These are phyloP conservation scores for Fusarium subtropicale DNA, from an alignment of 2,329 filamentous ascomycete genomes.

Conservation along the genomic window DNA sequence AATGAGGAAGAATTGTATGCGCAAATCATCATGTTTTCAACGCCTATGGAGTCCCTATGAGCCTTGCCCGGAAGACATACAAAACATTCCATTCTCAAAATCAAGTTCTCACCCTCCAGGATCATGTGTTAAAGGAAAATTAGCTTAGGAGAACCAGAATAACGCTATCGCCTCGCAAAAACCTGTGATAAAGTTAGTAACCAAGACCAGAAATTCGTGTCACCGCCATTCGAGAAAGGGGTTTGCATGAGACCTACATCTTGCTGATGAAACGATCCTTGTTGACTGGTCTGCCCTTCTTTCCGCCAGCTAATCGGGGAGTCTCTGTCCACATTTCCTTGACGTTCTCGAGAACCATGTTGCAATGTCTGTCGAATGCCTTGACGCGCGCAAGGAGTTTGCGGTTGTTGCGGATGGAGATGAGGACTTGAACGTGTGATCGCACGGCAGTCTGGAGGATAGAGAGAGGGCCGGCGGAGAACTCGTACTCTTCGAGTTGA, in stretches of 20 bases:
- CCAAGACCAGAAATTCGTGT: not conserved
- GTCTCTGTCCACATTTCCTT: conserved; percentile 99
- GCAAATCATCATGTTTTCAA: conserved; percentile 51
- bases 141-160: conserved; percentile 87
- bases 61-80: conserved; percentile 49
- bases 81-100: conserved; percentile 45
- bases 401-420: conserved; percentile 97
- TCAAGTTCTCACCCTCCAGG: conserved; percentile 37
- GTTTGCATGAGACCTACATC: conserved; percentile 70
- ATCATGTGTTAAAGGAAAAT: conserved; percentile 34
- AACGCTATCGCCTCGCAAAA: conserved; percentile 87
- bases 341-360: conserved; percentile 97
- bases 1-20: conserved; percentile 25
- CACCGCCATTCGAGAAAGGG: conserved; percentile 24
- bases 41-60: conserved; percentile 54
- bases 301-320: conserved; percentile 82
- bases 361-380: conserved; percentile 98
- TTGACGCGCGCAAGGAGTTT: conserved; percentile 98
- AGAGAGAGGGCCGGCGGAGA: conserved; percentile 71
- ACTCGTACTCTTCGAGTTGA: conserved; percentile 71
- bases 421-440: conserved; percentile 93
- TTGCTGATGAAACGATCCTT: conserved; percentile 99
- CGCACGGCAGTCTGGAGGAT: conserved; percentile 97
- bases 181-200: conserved; percentile 64
- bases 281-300: conserved; percentile 91